A percentile compares a stretch with the other conserved stretches of the same genome.
Conservation (phyloP, 192 early-diverging fungal genomes). For the Chytriomyces confervae region DNA sequence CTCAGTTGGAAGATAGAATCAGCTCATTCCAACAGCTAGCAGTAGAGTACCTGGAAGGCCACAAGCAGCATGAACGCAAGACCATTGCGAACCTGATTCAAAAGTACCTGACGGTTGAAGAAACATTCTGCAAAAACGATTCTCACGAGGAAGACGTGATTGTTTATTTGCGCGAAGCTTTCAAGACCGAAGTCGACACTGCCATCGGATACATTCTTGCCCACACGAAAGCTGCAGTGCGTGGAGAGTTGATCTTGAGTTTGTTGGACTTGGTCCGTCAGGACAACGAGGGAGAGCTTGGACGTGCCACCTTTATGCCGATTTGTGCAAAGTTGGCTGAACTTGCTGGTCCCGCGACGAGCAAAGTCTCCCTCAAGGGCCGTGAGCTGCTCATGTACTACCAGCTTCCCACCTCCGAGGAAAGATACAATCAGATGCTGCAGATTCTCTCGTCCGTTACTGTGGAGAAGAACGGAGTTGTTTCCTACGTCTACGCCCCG, state of each 20-base stretch:
- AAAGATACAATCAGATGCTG: conserved; percentile 84
- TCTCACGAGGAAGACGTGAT: conserved; percentile 83
- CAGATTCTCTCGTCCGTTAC: conserved; percentile 75
- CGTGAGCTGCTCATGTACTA: conserved; percentile 93
- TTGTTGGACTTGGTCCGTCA: conserved; percentile 84
- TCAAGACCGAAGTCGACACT: conserved; percentile 73
- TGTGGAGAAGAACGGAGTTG: conserved; percentile 31
- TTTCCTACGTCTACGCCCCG: conserved; percentile 55
- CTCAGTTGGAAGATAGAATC: conserved; percentile 63
- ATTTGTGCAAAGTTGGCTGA: conserved; percentile 81
- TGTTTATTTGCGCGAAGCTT: conserved; percentile 80
- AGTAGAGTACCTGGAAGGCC: conserved; percentile 72
- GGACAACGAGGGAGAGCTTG: conserved; percentile 58
- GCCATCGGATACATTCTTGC: conserved; percentile 67
- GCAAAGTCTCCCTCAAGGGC: conserved; percentile 92
- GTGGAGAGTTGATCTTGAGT: conserved; percentile 66
- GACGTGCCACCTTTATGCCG: conserved; percentile 71
- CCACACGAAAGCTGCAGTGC: conserved; percentile 81
- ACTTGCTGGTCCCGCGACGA: conserved; percentile 73
- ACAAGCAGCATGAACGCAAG: conserved; percentile 75
- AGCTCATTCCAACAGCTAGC: conserved; percentile 72
- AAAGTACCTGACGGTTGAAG: conserved; percentile 85
- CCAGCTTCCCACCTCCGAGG: conserved; percentile 90
- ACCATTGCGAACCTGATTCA: conserved; percentile 79
- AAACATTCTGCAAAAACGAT: conserved; percentile 71